phyloP scores from a whole-genome alignment of 2,329 filamentous ascomycete species.

The Aspergillus luchuensis region DNA sequence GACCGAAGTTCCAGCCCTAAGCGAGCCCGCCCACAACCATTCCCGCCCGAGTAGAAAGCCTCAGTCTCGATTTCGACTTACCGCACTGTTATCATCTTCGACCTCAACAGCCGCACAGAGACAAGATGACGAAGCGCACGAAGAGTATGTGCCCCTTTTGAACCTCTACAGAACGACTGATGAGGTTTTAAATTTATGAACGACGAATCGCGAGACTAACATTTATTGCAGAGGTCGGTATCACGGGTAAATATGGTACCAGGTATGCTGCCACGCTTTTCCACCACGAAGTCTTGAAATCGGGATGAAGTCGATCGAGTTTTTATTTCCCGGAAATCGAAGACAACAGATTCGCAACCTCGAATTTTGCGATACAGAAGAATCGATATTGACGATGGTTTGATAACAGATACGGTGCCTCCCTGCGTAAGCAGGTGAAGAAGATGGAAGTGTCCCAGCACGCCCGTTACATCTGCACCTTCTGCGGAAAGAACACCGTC shows the following conservation, averaged over 20 bases:
- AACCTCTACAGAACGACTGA: background rate
- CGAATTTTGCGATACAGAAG: conserved; percentile 15
- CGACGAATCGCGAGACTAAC: conserved; percentile 29
- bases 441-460: conserved; percentile 99
- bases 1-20: conserved; percentile 41
- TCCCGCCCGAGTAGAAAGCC: conserved; percentile 37
- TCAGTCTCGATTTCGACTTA: conserved; percentile 35
- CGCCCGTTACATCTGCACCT: conserved; percentile 95
- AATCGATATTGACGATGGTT: conserved; percentile 25
- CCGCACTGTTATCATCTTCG: conserved; percentile 42
- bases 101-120: conserved; percentile 42
- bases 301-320: conserved; percentile 18
- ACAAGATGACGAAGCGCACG: conserved; percentile 91
- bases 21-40: conserved; percentile 43
- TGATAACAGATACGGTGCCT: conserved; percentile 84
- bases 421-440: conserved; percentile 98
- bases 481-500: conserved; percentile 96
- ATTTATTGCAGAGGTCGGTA: conserved; percentile 72
- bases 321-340: conserved; percentile 14
- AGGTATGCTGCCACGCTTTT: conserved; percentile 64
- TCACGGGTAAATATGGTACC: conserved; percentile 98
- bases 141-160: conserved; percentile 60
- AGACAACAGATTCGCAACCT: conserved; percentile 23
- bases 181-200: background rate
- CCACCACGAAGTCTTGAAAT: conserved; percentile 20